A percentile compares a stretch with the other conserved stretches of the same genome.
phyloP scores from a whole-genome alignment of 2,329 filamentous ascomycete species.

The Penicillium sp. region DNA sequence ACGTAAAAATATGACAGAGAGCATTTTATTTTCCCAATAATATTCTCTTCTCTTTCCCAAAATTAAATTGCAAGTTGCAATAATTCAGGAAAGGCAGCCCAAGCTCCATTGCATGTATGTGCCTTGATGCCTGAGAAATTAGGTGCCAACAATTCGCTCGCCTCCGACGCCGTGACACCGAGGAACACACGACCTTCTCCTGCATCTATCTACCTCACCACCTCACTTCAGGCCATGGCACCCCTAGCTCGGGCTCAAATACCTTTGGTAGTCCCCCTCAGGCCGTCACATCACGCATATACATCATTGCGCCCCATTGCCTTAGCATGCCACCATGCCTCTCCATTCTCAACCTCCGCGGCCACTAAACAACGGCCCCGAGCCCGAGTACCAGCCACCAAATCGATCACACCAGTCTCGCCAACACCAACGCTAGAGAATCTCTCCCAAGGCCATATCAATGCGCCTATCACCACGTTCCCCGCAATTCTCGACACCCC shows the following conservation, averaged over 20 bases:
- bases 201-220: background rate
- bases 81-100: too few relatives aligned
- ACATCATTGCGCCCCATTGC: constrained; percentile 1
- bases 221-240: constrained; percentile 19
- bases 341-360: constrained; percentile 29
- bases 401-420: constrained; percentile 12
- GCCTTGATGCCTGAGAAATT: background rate
- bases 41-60: too few relatives aligned
- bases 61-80: too few relatives aligned
- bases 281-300: background rate
- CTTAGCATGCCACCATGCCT: background rate
- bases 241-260: constrained; percentile 15
- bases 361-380: constrained; percentile 13
- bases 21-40: too few relatives aligned
- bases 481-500: constrained; percentile 73
- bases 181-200: background rate
- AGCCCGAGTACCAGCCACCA: constrained; percentile 19
- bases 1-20: too few relatives aligned
- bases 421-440: constrained; percentile 9
- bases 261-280: constrained; percentile 15
- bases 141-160: background rate
- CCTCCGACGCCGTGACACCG: constrained; percentile 4
- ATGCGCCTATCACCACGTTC: constrained; percentile 75
- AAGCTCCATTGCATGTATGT: background rate
- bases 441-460: constrained; percentile 54